A percentile compares a stretch with the other conserved stretches of the same genome.
Conservation (phyloP, 768 basidiomycete species). For the Rhizopogon vinicolor region DNA sequence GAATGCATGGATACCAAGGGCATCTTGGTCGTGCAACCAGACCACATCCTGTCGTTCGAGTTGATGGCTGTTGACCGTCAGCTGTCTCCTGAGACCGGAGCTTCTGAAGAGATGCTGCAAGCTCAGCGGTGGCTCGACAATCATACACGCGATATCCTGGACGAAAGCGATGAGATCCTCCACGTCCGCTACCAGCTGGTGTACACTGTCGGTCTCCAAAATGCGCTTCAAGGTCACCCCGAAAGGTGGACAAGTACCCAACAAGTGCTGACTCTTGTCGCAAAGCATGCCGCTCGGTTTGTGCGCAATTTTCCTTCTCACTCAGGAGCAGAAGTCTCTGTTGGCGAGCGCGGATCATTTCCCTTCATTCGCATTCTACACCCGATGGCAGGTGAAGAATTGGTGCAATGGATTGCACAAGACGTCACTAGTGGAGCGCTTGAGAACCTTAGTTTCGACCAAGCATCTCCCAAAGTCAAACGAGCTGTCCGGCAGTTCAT, state of each 20-base stretch:
- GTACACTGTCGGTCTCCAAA: conserved; percentile 30
- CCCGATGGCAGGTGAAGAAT: conserved; percentile 1
- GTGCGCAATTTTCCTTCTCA: neutral
- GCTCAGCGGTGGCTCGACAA: conserved; percentile 14
- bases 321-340: conserved; percentile 13
- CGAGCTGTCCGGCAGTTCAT: conserved; percentile 20
- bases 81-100: conserved; percentile 9
- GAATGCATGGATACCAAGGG: conserved; percentile 37
- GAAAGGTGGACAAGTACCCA: conserved; percentile 31
- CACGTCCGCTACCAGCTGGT: conserved; percentile 33
- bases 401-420: conserved; percentile 10
- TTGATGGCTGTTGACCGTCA: conserved; percentile 40
- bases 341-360: conserved; percentile 13
- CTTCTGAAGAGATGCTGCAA: too few species aligned
- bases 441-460: conserved; percentile 12
- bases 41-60: conserved; percentile 48
- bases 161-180: conserved; percentile 40
- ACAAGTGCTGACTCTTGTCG: conserved; percentile 24
- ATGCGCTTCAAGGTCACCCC: conserved; percentile 22
- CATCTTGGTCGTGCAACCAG: conserved; percentile 47
- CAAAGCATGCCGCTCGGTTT: conserved; percentile 10
- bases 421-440: conserved; percentile 13
- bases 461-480: neutral
- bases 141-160: conserved; percentile 34
- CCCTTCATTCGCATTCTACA: conserved; percentile 21